These are phyloP conservation scores for Saccharomycopsis vini DNA, from an alignment of 805 yeast species.

Conservation along the genomic window DNA sequence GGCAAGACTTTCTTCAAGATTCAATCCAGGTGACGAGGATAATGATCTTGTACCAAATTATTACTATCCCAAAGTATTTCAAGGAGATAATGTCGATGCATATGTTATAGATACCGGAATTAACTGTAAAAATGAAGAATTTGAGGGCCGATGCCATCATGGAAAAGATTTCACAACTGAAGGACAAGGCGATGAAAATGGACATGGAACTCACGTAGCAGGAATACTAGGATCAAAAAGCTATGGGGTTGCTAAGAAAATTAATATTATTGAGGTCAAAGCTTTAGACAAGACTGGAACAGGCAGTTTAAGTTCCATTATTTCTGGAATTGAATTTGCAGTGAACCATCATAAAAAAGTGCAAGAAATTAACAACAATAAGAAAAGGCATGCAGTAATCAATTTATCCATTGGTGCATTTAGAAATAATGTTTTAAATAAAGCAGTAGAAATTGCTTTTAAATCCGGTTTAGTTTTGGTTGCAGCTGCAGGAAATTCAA, in stretches of 20 bases:
- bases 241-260: slow-evolving; percentile 76
- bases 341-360: slow-evolving; percentile 42
- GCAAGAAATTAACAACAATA: neutral
- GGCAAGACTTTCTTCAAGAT: slow-evolving; percentile 36
- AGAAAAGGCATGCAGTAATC: slow-evolving; percentile 44
- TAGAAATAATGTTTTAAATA: slow-evolving; percentile 55
- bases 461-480: slow-evolving; percentile 64
- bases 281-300: slow-evolving; percentile 61
- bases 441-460: slow-evolving; percentile 68
- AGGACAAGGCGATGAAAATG: slow-evolving; percentile 61
- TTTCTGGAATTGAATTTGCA: slow-evolving; percentile 59
- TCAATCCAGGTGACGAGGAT: slow-evolving; percentile 17
- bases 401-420: slow-evolving; percentile 77
- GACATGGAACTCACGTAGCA: slow-evolving; percentile 94
- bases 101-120: slow-evolving; percentile 85
- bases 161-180: slow-evolving; percentile 59
- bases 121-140: slow-evolving; percentile 47
- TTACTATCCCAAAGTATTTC: slow-evolving; percentile 35
- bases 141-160: slow-evolving; percentile 49
- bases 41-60: slow-evolving; percentile 33
- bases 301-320: slow-evolving; percentile 59
- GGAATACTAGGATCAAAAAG: slow-evolving; percentile 74
- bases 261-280: slow-evolving; percentile 60
- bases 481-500: slow-evolving; percentile 83
- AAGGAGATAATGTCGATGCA: slow-evolving; percentile 55